Evolutionary conservation across 208 protist genomes (phyloP), one percentile per base, ranked within the genome.

Genomic region (Entamoeba histolytica): DNA sequence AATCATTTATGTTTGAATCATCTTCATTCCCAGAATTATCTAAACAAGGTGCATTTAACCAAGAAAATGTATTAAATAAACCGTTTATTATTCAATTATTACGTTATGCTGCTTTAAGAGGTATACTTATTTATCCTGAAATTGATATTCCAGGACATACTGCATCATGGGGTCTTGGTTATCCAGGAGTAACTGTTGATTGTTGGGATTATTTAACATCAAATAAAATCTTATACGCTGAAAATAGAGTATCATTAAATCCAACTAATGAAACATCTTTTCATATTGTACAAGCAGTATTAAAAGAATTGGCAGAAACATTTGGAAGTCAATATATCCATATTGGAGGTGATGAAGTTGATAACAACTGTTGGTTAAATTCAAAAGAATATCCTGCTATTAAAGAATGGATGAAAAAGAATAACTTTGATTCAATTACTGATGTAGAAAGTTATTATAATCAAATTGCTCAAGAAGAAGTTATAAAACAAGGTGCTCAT

Each of bases 1-100:
- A 96, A 92, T 93, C 96, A 3, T 96, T 97, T 73, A 91, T 96
- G 2, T 69, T 96, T 57, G 94, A 94, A 93, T 55, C 87, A 23
- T 78, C 7, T 10, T 47, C 69, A 4, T 95, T 93, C 49, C 94
- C 95, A 47, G 44, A 94, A 15, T 91, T 97, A 12, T 49, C 73
- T 49, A 19, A 95, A 15, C 50, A 92, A 19, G 95, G 94, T 51
- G 55, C 94, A 0, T 97, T 73, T 87, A 50, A n/a, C 3, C 23
- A 31, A 47, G 0, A 69, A 10, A 91, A 92, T 2, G 31, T 93
- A 0, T 97, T 94, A 52, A 94, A 47, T 19, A 51, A 92, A 50
- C 1, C 91, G 4, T 94, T 95, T 28, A 93, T 97, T 47, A 15
- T 61, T 91, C 49, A 95, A 31, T 23, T 95, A 31, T 2, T 94